Base-by-base conservation (phyloP, 768 basidiomycete genomes). In the Neoboletus subvelutipes region DNA sequence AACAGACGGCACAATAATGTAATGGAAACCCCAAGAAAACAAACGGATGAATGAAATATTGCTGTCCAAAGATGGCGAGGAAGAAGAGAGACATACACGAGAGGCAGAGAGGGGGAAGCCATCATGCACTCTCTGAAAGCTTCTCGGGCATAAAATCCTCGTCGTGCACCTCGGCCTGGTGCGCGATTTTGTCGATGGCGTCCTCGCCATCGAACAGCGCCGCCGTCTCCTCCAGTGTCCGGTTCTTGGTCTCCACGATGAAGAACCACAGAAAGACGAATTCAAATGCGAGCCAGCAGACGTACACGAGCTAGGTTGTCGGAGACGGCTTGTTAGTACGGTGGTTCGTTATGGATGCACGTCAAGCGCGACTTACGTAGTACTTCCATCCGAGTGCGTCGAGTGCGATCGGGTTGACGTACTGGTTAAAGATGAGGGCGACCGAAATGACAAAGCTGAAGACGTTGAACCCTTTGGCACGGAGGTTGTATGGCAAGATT, bases 391-490 rank as follows among this genome's bases (percentile, higher is more conserved):
- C 75, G 49, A 92, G 75, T 37, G 67, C 55, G 6, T 78, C 78
- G 42, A 92, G 76, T 34, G 88, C 90, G 69, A 91, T 81, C 36
- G 90, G 92, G 77, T 93, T 93, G 70, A 87, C 84, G 67, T 92
- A 91, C 73, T 92, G 91, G 70, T 92, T 93, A 75, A 95, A 91
- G 71, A 95, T 89, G 63, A 94, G 84, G 7, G 91, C 81, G 54
- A 87, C 62, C 13, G 89, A 90, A 69, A 91, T 83, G 56, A 82
- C 75, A 69, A 94, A 88, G 74, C 84, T 88, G 79, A 93, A 90
- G 54, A 93, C 66, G 61, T 80, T 88, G 77, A 91, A 86, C 52
- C 92, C 90, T 78, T 92, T 94, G 62, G 91, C 91, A 71, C 92
- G 91, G 55, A 94, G 77, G 31, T 77, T 74, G 76, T 80, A 93